Conservation (phyloP, 345 rosid genomes). For the Eucalyptus urophylla region DNA sequence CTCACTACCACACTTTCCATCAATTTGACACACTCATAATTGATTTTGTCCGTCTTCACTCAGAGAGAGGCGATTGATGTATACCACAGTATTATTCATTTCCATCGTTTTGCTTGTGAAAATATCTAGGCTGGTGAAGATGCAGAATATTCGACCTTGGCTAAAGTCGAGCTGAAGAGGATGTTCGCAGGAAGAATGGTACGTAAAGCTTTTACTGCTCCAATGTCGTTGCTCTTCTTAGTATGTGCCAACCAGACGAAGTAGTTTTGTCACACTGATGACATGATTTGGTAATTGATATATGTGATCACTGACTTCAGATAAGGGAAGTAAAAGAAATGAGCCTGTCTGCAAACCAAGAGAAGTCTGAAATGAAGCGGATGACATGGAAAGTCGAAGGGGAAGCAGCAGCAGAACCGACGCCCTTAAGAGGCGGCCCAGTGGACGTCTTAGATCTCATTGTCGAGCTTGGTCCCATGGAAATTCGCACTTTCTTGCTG, state of each 20-base stretch:
- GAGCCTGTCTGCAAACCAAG: slow-evolving; percentile 63
- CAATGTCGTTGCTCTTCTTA: not conserved
- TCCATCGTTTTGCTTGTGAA: not conserved
- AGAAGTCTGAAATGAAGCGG: slow-evolving; percentile 51
- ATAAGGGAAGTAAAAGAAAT: slow-evolving; percentile 51
- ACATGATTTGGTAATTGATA: not conserved
- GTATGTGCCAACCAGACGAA: not conserved
- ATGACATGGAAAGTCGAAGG: slow-evolving; percentile 64
- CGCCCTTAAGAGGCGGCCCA: slow-evolving; percentile 37
- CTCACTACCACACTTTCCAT: not conserved
- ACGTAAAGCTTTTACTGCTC: not conserved
- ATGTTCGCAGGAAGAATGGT: slow-evolving; percentile 47
- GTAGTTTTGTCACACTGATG: not conserved
- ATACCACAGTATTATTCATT: not conserved
- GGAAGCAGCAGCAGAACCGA: not conserved
- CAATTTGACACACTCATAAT: not conserved
- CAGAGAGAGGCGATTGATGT: not conserved
- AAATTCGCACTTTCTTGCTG: slow-evolving; percentile 58
- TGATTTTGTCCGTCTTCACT: not conserved
- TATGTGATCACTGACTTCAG: slow-evolving; percentile 6
- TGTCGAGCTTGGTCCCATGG: slow-evolving; percentile 76
- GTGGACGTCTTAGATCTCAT: slow-evolving; percentile 23
- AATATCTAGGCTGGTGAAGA: slow-evolving; percentile 49
- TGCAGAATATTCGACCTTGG: slow-evolving; percentile 26
- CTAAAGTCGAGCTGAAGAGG: slow-evolving; percentile 70